Conservation (phyloP, 495 filamentous ascomycete genomes). For the Xylaria nigripes region DNA sequence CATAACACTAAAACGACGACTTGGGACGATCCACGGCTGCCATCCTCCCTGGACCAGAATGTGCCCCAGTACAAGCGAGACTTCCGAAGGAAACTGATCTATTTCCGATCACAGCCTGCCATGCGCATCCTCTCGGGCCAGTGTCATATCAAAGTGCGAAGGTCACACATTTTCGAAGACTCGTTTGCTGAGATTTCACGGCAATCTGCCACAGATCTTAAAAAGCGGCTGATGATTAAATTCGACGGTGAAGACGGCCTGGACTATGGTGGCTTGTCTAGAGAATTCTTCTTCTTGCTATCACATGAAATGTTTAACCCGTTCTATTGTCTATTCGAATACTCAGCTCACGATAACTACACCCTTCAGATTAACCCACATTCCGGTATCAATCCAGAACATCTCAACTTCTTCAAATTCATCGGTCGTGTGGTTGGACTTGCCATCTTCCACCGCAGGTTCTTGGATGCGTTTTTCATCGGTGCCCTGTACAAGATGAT, state of each 20-base stretch:
- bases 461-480: conserved; percentile 99
- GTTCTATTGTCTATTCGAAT: conserved; percentile 99
- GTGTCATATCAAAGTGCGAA: conserved; percentile 94
- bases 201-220: conserved; percentile 90
- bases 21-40: conserved; percentile 96
- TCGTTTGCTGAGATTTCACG: conserved; percentile 98
- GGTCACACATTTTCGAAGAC: conserved; percentile 96
- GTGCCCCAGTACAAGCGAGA: conserved; percentile 99
- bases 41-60: conserved; percentile 94
- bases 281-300: conserved; percentile 99
- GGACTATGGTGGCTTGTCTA: conserved; percentile 95
- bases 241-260: conserved; percentile 98
- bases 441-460: conserved; percentile 96
- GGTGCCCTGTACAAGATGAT: conserved; percentile 99
- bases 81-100: conserved; percentile 94
- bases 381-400: conserved; percentile 98
- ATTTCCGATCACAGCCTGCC: conserved; percentile 96
- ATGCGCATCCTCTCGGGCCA: conserved; percentile 92
- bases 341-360: conserved; percentile 99
- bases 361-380: conserved; percentile 99
- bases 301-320: conserved; percentile 99
- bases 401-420: conserved; percentile 99
- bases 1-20: conserved; percentile 99
- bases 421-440: conserved; percentile 96
- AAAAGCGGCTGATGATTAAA: conserved; percentile 99